phyloP scores from a whole-genome alignment of 805 yeast genomes.

The Candida ascalaphidarum region DNA sequence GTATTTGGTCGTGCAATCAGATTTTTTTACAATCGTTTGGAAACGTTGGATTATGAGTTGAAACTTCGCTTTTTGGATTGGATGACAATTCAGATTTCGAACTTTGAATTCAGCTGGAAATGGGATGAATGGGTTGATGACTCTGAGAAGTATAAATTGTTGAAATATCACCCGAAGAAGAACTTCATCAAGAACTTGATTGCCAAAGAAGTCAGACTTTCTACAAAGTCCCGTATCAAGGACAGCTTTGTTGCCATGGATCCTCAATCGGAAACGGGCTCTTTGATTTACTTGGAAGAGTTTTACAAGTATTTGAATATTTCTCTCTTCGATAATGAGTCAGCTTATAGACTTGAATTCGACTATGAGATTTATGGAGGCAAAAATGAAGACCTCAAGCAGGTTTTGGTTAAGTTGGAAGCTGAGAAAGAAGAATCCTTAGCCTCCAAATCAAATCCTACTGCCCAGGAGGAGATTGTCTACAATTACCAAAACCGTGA shows the following conservation, averaged over 20 bases:
- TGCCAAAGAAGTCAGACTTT: constrained; percentile 73
- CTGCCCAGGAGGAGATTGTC: constrained; percentile 31
- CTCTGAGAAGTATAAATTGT: constrained; percentile 33
- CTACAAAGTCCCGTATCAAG: constrained; percentile 64
- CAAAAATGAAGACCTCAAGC: constrained; percentile 15
- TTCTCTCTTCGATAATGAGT: constrained; percentile 21
- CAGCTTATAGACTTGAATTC: constrained; percentile 21
- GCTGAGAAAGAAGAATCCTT: constrained; percentile 14
- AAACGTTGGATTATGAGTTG: constrained; percentile 63
- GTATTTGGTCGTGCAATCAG: constrained; percentile 86
- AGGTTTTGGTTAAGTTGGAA: constrained; percentile 15
- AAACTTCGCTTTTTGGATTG: constrained; percentile 72
- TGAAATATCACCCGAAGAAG: constrained; percentile 61
- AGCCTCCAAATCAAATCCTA: constrained; percentile 10
- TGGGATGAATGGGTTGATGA: constrained; percentile 90
- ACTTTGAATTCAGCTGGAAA: constrained; percentile 93
- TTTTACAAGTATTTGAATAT: constrained; percentile 31
- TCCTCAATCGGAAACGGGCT: constrained; percentile 10
- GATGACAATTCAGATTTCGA: constrained; percentile 89
- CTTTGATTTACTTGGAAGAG: constrained; percentile 27
- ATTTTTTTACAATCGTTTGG: constrained; percentile 63
- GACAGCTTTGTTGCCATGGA: constrained; percentile 47
- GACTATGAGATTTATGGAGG: constrained; percentile 28
- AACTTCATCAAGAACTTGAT: constrained; percentile 72
- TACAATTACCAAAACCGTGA: constrained; percentile 26